phyloP scores from a whole-genome alignment of 1,284 basidiomycete genomes.

The Omphalotus olearius region DNA sequence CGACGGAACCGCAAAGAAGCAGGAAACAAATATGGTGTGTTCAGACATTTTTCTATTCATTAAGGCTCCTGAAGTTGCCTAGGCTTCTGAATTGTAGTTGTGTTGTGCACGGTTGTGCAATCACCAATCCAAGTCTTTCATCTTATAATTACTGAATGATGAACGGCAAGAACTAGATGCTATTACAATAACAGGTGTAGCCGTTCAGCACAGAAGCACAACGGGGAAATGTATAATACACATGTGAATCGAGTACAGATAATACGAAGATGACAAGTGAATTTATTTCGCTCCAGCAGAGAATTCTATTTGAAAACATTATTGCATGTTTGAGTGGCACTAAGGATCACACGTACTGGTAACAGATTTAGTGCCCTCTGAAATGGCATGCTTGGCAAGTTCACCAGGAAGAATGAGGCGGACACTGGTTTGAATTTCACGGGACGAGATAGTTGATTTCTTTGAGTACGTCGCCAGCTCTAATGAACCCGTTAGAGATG shows the following conservation, averaged over 20 bases:
- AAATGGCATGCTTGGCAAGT: conserved; percentile 67
- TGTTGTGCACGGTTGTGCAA: not conserved
- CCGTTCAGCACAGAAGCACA: conserved; percentile 2
- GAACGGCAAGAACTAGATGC: conserved; percentile 1
- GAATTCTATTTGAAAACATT: conserved; percentile 22
- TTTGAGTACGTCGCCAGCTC: conserved; percentile 82
- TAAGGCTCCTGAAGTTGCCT: not conserved
- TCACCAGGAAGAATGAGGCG: conserved; percentile 81
- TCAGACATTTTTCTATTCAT: not conserved
- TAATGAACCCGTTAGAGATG: conserved; percentile 39
- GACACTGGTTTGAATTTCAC: conserved; percentile 82
- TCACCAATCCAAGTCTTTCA: too few relatives aligned
- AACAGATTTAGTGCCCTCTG: conserved; percentile 58
- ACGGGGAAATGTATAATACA: conserved; percentile 8
- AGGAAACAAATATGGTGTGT: conserved; percentile 78
- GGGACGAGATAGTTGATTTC: conserved; percentile 84
- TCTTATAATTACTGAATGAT: too few relatives aligned
- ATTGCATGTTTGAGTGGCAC: not conserved
- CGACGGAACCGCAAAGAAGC: conserved; percentile 80
- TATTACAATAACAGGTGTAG: conserved; percentile 9
- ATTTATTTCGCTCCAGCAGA: conserved; percentile 25
- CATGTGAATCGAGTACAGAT: conserved; percentile 2
- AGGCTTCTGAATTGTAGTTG: conserved; percentile 11
- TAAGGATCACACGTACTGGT: conserved; percentile 28
- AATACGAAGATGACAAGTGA: not conserved